Evolutionary conservation across 2,329 filamentous ascomycete genomes (phyloP).

Genomic region (Colletotrichum magnum): DNA sequence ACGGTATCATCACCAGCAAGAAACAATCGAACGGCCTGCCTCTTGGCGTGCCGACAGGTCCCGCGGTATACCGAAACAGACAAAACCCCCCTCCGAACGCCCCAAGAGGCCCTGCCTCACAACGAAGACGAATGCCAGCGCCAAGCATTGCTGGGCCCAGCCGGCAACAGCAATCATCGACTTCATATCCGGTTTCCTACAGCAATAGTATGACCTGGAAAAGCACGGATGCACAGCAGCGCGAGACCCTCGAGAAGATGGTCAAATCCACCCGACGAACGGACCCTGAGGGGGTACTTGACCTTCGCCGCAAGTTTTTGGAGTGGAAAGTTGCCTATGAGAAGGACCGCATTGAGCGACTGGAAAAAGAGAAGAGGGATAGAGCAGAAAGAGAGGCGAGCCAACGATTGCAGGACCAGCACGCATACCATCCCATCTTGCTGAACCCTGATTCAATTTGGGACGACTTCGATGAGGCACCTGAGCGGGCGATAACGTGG

Average conservation of each 20-base stretch:
- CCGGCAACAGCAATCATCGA: neutral
- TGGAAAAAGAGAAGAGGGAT: too few species aligned
- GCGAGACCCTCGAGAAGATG: conserved; percentile 53
- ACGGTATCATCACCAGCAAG: neutral
- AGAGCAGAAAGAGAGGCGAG: too few species aligned
- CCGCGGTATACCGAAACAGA: conserved; percentile 1
- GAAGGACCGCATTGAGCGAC: too few species aligned
- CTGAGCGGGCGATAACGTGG: too few species aligned
- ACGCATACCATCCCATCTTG: too few species aligned
- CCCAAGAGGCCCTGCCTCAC: conserved; percentile 38
- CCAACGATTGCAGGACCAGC: too few species aligned
- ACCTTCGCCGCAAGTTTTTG: conserved; percentile 47
- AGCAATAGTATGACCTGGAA: conserved; percentile 57
- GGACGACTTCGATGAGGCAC: too few species aligned
- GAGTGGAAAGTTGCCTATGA: too few species aligned
- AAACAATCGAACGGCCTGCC: neutral
- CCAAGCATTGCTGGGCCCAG: too few species aligned
- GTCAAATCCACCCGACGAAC: conserved; percentile 53
- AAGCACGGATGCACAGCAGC: conserved; percentile 52
- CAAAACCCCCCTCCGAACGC: conserved; percentile 41
- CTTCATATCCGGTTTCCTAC: conserved; percentile 49
- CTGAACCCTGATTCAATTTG: too few species aligned
- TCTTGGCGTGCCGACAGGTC: conserved; percentile 6
- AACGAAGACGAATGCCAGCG: neutral
- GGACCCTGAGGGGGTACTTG: conserved; percentile 54